phyloP scores from a whole-genome alignment of 371 early-diverging fungal species.

The Rhizopus stolonifer region DNA sequence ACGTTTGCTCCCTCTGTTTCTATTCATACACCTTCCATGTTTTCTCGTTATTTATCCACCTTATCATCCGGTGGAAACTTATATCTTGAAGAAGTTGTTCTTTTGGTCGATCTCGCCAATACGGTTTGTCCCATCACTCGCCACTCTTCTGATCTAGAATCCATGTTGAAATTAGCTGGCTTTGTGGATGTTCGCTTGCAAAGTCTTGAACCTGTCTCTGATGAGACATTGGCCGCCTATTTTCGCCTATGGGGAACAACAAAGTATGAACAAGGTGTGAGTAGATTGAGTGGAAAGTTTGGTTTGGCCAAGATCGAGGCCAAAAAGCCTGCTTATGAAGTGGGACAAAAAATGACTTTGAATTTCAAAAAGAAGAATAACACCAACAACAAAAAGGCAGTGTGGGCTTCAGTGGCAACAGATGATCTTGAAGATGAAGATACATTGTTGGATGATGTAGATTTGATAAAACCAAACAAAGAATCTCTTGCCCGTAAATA shows the following conservation, averaged over 20 bases:
- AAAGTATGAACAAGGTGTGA: conserved; percentile 44
- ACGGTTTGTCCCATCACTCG: conserved; percentile 46
- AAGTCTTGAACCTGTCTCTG: conserved; percentile 34
- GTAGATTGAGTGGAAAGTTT: conserved; percentile 48
- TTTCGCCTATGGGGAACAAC: conserved; percentile 45
- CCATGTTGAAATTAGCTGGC: conserved; percentile 47
- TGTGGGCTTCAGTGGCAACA: conserved; percentile 58
- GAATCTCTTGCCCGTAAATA: conserved; percentile 57
- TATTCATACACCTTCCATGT: conserved; percentile 34
- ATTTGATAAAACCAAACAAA: conserved; percentile 73
- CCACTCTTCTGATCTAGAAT: conserved; percentile 38
- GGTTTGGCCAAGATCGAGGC: conserved; percentile 54
- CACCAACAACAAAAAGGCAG: conserved; percentile 50
- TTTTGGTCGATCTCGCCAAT: conserved; percentile 30
- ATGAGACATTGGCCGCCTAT: conserved; percentile 44
- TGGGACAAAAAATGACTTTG: conserved; percentile 63
- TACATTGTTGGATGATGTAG: conserved; percentile 82
- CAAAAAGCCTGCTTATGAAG: conserved; percentile 83
- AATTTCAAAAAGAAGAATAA: conserved; percentile 58
- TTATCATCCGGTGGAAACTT: conserved; percentile 37
- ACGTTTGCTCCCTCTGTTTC: conserved; percentile 35
- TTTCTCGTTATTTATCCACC: conserved; percentile 42
- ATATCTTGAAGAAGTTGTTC: conserved; percentile 36
- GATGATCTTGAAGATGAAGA: conserved; percentile 88
- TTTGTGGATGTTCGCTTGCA: conserved; percentile 41